Base-by-base conservation (phyloP, 2,329 filamentous ascomycete species). In the Furcasterigmium furcatum region DNA sequence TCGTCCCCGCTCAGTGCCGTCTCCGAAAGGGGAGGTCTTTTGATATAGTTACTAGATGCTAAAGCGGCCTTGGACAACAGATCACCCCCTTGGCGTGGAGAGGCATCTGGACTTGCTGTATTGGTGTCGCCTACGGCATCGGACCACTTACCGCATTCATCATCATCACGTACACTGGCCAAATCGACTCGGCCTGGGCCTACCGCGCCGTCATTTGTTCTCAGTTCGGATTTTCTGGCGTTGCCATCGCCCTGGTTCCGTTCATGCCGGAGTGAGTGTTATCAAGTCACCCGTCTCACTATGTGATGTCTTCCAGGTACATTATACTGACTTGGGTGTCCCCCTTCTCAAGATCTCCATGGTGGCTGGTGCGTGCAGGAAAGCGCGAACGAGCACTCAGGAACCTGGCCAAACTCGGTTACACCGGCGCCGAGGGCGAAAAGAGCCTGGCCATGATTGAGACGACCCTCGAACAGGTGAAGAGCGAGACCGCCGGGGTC, bases 241-340 rank as follows among this genome's bases (percentile, higher is more conserved):
- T 65, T 41, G 57, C 61, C 12, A 52, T 59, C 27, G 5, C 61
- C 13, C 45, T 63, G 9, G 55, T 67, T 16, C 52, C 61, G 7
- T 65, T 65, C 44, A 61, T 74, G 45, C 71, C 71, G 0, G 70
- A 74, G 53, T 71, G 44, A 29, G 52, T 45, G 16, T 25, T 20
- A n/a, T n/a, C n/a, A n/a, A n/a, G n/a, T n/a, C n/a, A n/a, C n/a
- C n/a, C n/a, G n/a, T n/a, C n/a, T n/a, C n/a, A n/a, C n/a, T n/a
- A n/a, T n/a, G n/a, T n/a, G n/a, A n/a, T n/a, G n/a, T n/a, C n/a
- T n/a, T n/a, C n/a, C n/a, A n/a, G n/a, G n/a, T 5, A 9, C 19
- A 7, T 38, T 4, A 4, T n/a, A n/a, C n/a, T n/a, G n/a, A n/a
- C n/a, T n/a, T n/a, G n/a, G n/a, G n/a, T n/a, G n/a, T n/a, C n/a